phyloP scores from a whole-genome alignment of 768 basidiomycete genomes.

The Mycena filopes region DNA sequence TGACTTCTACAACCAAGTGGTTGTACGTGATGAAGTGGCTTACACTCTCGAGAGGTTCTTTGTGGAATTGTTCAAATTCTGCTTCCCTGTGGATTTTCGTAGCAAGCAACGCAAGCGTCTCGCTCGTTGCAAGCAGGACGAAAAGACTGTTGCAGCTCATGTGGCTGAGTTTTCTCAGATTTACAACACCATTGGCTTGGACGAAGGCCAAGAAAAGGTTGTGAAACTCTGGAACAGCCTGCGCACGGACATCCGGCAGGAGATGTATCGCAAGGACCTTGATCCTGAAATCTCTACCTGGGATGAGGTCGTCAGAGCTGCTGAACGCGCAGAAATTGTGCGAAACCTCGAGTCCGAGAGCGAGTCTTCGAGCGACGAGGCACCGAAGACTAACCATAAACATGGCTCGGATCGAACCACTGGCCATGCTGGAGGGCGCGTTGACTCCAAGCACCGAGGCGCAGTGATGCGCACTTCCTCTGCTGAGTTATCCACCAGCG shows the following conservation, averaged over 20 bases:
- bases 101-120: slow-evolving; percentile 14
- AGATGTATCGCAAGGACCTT: too few species aligned
- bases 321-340: slow-evolving; percentile 46
- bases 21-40: slow-evolving; percentile 35
- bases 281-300: slow-evolving; percentile 30
- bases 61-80: slow-evolving; percentile 46
- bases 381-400: background rate
- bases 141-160: slow-evolving; percentile 35
- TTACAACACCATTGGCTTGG: slow-evolving; percentile 37
- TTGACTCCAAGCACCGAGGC: background rate
- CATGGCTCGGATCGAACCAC: background rate
- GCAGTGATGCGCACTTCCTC: background rate
- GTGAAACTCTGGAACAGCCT: too few species aligned
- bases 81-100: slow-evolving; percentile 46
- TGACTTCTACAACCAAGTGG: slow-evolving; percentile 45
- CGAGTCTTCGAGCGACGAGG: background rate
- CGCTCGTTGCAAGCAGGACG: slow-evolving; percentile 10
- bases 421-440: slow-evolving; percentile 8
- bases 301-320: slow-evolving; percentile 38
- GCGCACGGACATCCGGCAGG: too few species aligned
- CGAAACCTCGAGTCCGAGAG: slow-evolving; percentile 21
- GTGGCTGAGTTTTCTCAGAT: slow-evolving; percentile 39
- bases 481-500: background rate
- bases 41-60: slow-evolving; percentile 46
- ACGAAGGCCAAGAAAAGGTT: too few species aligned